phyloP scores from a whole-genome alignment of 257 asterid genomes.

The Gardenia jasminoides region DNA sequence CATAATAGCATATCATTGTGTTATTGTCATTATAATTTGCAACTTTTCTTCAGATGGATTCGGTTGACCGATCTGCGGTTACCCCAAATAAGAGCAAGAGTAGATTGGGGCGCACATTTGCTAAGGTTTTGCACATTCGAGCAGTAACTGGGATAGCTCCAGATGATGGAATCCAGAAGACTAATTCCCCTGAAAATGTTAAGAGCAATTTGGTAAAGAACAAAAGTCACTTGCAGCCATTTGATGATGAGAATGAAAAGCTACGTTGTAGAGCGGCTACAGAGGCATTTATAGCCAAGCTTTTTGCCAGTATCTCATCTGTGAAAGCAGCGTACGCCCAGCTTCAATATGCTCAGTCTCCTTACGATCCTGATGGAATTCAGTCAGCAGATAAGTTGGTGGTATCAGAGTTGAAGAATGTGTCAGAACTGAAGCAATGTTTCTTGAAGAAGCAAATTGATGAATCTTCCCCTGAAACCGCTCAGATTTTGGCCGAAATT shows the following conservation, averaged over 20 bases:
- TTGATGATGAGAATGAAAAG: conserved; percentile 30
- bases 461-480: conserved; percentile 50
- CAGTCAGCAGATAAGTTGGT: conserved; percentile 65
- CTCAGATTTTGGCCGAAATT: conserved; percentile 50
- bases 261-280: conserved; percentile 22
- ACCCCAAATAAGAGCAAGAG: conserved; percentile 52
- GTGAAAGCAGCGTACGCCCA: conserved; percentile 79
- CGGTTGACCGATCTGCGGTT: conserved; percentile 40
- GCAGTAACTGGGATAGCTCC: conserved; percentile 41
- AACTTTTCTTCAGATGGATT: conserved; percentile 60
- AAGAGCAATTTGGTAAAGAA: conserved; percentile 25
- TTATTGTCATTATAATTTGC: conserved; percentile 3
- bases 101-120: conserved; percentile 54
- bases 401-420: conserved; percentile 56
- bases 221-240: conserved; percentile 6
- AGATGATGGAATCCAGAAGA: conserved; percentile 30
- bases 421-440: conserved; percentile 69
- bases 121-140: conserved; percentile 64
- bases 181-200: conserved; percentile 24
- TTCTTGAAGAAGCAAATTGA: conserved; percentile 52
- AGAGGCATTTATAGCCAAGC: conserved; percentile 71
- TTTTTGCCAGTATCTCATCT: conserved; percentile 65
- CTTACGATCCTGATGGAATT: conserved; percentile 80
- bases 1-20: not conserved
- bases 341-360: conserved; percentile 69